phyloP scores from a whole-genome alignment of 495 filamentous ascomycete genomes.

The Hypomontagnella monticulosa region DNA sequence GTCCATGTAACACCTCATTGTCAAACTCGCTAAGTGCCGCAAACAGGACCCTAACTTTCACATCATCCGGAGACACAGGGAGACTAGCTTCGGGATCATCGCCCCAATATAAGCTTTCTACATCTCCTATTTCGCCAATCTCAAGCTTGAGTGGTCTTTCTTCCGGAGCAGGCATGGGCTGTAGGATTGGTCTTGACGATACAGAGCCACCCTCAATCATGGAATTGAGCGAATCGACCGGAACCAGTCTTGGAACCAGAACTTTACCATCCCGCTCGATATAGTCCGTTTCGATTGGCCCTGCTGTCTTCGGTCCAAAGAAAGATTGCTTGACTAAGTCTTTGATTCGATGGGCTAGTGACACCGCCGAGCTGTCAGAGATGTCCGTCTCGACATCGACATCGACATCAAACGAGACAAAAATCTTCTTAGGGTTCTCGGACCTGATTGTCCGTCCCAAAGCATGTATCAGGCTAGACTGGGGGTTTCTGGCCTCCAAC shows the following conservation, averaged over 20 bases:
- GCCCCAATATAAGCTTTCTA: constrained; percentile 19
- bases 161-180: constrained; percentile 16
- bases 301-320: constrained; percentile 44
- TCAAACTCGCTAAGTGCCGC: constrained; percentile 17
- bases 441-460: constrained; percentile 45
- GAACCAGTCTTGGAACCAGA: constrained; percentile 42
- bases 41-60: constrained; percentile 21
- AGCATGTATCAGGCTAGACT: constrained; percentile 31
- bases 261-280: constrained; percentile 36
- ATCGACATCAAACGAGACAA: constrained; percentile 42
- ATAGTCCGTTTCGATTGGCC: constrained; percentile 42
- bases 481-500: constrained; percentile 31
- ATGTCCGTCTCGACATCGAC: constrained; percentile 1
- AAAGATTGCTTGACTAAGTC: constrained; percentile 67
- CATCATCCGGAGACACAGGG: constrained; percentile 13
- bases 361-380: neutral
- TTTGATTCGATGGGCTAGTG: constrained; percentile 50
- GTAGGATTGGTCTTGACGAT: constrained; percentile 7
- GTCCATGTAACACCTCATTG: constrained; percentile 39
- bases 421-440: constrained; percentile 41
- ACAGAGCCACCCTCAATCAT: constrained; percentile 38
- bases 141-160: constrained; percentile 33
- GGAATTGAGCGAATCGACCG: constrained; percentile 34
- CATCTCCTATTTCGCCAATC: constrained; percentile 22
- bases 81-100: constrained; percentile 26